phyloP scores from a whole-genome alignment of 345 rosid species.

The Hevea brasiliensis region DNA sequence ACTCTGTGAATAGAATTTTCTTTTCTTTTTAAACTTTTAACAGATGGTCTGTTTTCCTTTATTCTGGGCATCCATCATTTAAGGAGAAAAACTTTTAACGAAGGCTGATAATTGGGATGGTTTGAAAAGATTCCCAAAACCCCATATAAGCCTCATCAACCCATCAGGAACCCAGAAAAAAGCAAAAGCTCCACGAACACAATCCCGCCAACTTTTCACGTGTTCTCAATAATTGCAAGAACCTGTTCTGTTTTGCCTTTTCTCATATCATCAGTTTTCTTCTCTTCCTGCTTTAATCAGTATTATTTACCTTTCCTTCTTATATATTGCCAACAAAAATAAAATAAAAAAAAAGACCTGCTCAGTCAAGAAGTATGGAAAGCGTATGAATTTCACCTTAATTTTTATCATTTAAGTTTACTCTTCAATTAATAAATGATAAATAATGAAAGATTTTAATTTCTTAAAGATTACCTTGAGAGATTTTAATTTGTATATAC shows the following conservation, averaged over 20 bases:
- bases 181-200: neutral
- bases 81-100: conserved; percentile 12
- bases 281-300: neutral
- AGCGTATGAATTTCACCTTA: too few relatives aligned
- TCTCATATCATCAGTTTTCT: neutral
- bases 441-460: too few relatives aligned
- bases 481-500: too few relatives aligned
- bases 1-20: conserved; percentile 26
- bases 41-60: neutral
- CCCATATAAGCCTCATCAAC: neutral
- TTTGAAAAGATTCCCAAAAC: conserved; percentile 33
- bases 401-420: too few relatives aligned
- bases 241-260: neutral
- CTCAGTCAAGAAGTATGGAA: too few relatives aligned
- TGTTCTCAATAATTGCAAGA: conserved; percentile 8
- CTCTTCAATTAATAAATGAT: too few relatives aligned
- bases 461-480: too few relatives aligned
- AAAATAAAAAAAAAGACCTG: too few relatives aligned
- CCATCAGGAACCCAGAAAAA: neutral
- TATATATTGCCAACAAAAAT: too few relatives aligned
- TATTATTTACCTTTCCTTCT: too few relatives aligned
- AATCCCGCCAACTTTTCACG: conserved; percentile 1
- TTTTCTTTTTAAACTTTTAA: neutral
- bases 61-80: conserved; percentile 9
- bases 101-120: conserved; percentile 35